A percentile compares a stretch with the other conserved stretches of the same genome.
Evolutionary conservation across 164 flowering plant genomes (phyloP).

Genomic region (Vitis amurensis): DNA sequence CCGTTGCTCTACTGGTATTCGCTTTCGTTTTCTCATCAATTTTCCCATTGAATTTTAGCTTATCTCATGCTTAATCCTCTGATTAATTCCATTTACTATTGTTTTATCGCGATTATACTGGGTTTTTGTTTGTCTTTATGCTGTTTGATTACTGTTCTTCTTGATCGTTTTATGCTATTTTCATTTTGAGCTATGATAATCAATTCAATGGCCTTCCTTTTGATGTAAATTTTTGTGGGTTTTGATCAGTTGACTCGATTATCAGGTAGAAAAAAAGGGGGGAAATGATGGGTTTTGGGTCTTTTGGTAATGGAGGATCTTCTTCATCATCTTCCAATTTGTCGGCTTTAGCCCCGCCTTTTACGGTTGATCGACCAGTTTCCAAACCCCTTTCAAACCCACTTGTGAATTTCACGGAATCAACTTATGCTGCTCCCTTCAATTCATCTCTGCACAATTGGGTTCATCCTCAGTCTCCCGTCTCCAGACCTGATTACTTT

Average conservation of each 20-base stretch:
- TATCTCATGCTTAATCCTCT: no score
- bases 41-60: no score
- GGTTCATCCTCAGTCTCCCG: slow-evolving; percentile 21
- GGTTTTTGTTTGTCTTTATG: background rate
- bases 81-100: no score
- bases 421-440: slow-evolving; percentile 16
- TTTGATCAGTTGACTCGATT: slow-evolving; percentile 18
- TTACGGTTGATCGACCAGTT: slow-evolving; percentile 39
- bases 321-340: slow-evolving; percentile 43
- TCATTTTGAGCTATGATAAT: background rate
- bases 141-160: background rate
- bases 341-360: slow-evolving; percentile 57
- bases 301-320: slow-evolving; percentile 28
- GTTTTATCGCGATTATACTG: background rate
- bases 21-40: no score
- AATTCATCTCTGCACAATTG: slow-evolving; percentile 27
- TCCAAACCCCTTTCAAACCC: slow-evolving; percentile 26
- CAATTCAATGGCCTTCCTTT: background rate
- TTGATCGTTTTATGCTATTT: background rate
- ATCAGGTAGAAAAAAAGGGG: no score
- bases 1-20: no score
- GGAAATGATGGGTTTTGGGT: slow-evolving; percentile 39
- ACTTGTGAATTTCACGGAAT: slow-evolving; percentile 19
- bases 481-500: slow-evolving; percentile 16
- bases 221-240: slow-evolving; percentile 8